Evolutionary conservation across 345 rosid genomes (phyloP).

Genomic region (Populus alba): DNA sequence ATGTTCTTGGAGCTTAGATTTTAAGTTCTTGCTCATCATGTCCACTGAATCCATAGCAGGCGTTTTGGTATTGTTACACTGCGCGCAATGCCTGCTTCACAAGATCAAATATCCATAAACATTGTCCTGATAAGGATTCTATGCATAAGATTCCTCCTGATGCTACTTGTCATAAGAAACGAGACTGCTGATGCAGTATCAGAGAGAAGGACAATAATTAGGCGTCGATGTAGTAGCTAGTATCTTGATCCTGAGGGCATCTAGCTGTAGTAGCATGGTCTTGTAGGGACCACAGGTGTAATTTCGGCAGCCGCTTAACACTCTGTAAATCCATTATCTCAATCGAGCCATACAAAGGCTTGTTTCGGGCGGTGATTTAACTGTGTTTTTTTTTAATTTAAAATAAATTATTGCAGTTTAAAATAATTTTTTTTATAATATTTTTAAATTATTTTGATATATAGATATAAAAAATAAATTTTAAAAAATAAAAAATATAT

Average conservation of each 20-base stretch:
- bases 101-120: neutral
- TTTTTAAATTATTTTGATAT: too few species aligned
- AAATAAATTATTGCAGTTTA: too few species aligned
- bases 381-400: too few species aligned
- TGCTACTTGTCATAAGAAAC: neutral
- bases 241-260: neutral
- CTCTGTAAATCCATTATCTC: neutral
- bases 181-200: neutral
- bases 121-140: neutral
- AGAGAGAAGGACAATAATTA: neutral
- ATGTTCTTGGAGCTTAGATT: neutral
- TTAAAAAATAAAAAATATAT: too few species aligned
- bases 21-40: neutral
- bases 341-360: neutral
- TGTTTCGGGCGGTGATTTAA: too few species aligned
- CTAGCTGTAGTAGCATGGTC: neutral
- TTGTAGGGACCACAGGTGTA: neutral
- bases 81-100: neutral
- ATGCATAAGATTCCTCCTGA: neutral
- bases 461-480: too few species aligned
- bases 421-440: too few species aligned
- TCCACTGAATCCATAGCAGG: neutral
- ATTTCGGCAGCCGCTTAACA: neutral
- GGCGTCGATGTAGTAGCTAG: neutral
- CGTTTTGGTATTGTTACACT: neutral